Evolutionary conservation across 2,329 filamentous ascomycete genomes (phyloP).

Genomic region (Neonectria hederae): DNA sequence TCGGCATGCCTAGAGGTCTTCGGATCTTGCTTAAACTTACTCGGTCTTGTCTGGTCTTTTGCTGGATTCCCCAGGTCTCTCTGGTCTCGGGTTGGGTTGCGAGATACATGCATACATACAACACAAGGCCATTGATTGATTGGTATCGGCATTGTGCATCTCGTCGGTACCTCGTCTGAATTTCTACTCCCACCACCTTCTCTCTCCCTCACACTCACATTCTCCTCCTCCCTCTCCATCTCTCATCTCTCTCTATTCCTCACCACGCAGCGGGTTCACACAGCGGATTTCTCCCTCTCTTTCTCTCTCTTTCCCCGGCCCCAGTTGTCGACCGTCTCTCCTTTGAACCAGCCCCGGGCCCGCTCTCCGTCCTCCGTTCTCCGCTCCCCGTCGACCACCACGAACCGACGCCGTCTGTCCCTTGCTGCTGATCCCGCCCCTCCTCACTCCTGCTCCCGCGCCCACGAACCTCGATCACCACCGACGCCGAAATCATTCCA

Average conservation of each 20-base stretch:
- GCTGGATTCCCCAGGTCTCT: no score
- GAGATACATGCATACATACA: slow-evolving; percentile 15
- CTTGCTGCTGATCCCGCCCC: slow-evolving; percentile 22
- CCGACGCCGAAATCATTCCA: slow-evolving; percentile 8
- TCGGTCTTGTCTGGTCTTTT: neutral
- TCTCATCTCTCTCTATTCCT: neutral
- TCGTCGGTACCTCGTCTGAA: slow-evolving; percentile 1
- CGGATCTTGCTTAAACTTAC: neutral
- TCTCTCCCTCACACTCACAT: neutral
- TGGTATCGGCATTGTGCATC: slow-evolving; percentile 17
- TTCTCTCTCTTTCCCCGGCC: slow-evolving; percentile 19
- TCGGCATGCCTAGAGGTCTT: neutral
- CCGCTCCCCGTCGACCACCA: neutral
- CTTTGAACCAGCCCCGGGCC: slow-evolving; percentile 23
- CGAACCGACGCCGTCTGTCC: slow-evolving; percentile 24
- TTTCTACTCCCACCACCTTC: neutral
- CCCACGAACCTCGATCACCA: slow-evolving; percentile 4
- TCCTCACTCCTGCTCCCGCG: slow-evolving; percentile 14
- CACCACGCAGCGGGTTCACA: slow-evolving; percentile 25
- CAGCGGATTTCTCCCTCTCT: slow-evolving; percentile 13
- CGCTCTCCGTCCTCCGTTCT: slow-evolving; percentile 13
- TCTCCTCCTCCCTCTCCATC: slow-evolving; percentile 18
- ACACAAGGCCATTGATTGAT: slow-evolving; percentile 17
- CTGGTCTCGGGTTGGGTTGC: slow-evolving; percentile 21
- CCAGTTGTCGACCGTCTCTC: slow-evolving; percentile 25